These are phyloP conservation scores for Hsuehochloa calcarea DNA, from an alignment of 176 grass and related monocot species.

Conservation along the genomic window DNA sequence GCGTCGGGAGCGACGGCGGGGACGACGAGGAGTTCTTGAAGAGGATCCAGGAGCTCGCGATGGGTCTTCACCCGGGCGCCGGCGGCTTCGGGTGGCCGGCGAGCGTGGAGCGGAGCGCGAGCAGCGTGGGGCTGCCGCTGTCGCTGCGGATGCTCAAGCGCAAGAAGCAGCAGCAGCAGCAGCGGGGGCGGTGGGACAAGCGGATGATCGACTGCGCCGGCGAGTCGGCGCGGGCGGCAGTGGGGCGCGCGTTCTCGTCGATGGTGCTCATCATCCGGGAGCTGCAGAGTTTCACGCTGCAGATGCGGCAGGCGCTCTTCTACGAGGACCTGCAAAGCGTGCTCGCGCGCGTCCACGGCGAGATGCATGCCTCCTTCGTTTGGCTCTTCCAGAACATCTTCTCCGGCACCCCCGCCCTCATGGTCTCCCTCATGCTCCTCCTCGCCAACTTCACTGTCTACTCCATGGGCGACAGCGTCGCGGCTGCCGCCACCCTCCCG, in stretches of 20 bases:
- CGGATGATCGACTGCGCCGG: conserved; percentile 42
- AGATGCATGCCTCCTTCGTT: conserved; percentile 95
- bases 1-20: conserved; percentile 45
- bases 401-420: conserved; percentile 76
- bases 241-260: conserved; percentile 82
- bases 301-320: conserved; percentile 60
- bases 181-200: conserved; percentile 43
- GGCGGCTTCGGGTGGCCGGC: conserved; percentile 45
- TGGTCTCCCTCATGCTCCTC: conserved; percentile 96
- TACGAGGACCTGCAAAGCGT: conserved; percentile 72
- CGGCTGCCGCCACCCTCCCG: conserved; percentile 34
- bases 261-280: conserved; percentile 98
- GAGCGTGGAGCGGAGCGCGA: conserved; percentile 64
- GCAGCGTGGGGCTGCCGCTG: conserved; percentile 63
- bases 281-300: conserved; percentile 83
- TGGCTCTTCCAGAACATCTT: conserved; percentile 99
- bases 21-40: conserved; percentile 57
- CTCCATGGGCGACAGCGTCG: conserved; percentile 59
- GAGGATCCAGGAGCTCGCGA: conserved; percentile 68
- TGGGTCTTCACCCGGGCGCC: conserved; percentile 33
- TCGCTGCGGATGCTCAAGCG: conserved; percentile 87
- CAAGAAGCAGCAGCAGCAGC: conserved; percentile 56
- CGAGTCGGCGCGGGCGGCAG: conserved; percentile 53
- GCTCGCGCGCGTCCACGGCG: conserved; percentile 55
- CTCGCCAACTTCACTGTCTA: conserved; percentile 95